These are phyloP conservation scores for Colletotrichum sp. DNA, from an alignment of 2,329 filamentous ascomycete species.

Conservation along the genomic window DNA sequence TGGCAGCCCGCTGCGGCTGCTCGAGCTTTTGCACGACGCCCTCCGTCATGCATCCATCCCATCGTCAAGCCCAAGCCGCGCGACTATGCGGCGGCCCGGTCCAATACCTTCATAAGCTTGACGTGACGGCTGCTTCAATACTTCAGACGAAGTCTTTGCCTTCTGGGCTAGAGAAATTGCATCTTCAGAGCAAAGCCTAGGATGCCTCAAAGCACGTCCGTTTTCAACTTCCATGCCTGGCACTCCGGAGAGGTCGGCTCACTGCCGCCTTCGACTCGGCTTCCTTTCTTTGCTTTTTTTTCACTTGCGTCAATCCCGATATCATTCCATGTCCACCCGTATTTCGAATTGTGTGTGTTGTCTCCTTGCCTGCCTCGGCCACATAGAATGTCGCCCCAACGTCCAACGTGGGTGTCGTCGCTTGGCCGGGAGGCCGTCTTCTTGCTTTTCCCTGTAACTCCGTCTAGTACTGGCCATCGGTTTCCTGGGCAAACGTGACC, in stretches of 20 bases:
- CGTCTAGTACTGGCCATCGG: background rate
- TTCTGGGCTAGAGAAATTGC: background rate
- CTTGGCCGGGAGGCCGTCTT: background rate
- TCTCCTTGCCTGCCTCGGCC: background rate
- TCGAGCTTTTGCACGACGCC: background rate
- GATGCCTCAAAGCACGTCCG: background rate
- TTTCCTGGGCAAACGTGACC: background rate
- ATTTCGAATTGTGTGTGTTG: background rate
- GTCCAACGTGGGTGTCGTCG: background rate
- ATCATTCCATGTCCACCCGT: background rate
- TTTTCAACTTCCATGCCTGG: background rate
- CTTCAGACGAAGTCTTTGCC: background rate
- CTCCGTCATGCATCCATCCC: background rate
- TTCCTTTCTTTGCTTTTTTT: background rate
- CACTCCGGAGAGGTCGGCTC: background rate
- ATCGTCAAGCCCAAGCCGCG: background rate
- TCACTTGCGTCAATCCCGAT: background rate
- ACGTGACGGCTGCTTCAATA: background rate
- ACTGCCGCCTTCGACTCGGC: background rate
- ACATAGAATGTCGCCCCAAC: background rate
- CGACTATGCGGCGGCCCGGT: background rate
- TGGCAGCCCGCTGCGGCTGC: background rate
- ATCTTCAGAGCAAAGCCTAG: background rate
- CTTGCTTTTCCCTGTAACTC: background rate
- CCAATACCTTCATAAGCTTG: background rate